Evolutionary conservation across 2,329 filamentous ascomycete genomes (phyloP), one percentile per base, ranked within the genome.

Genomic region (Phaeoacremonium minimum): DNA sequence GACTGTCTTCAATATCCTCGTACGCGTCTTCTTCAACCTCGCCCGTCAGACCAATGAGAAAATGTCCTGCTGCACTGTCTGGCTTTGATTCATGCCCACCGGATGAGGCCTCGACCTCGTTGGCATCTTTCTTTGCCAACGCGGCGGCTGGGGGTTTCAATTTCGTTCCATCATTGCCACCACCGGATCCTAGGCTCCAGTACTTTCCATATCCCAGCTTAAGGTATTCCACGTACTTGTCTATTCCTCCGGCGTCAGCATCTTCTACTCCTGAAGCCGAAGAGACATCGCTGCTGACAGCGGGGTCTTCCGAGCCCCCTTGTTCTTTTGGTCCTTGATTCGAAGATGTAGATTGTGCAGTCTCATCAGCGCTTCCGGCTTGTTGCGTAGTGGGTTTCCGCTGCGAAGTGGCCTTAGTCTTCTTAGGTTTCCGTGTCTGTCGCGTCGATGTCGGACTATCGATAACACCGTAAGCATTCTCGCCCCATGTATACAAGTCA

Each of bases 401-500:
- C 9, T 9, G n/a, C n/a, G n/a, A 26, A 9, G 9, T 26, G 9
- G 22, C n/a, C n/a, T 9, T n/a, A 9, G n/a, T n/a, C 22, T 26
- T 26, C 22, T 26, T 26, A 16, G 46, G 56, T 51, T 57, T 74
- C 45, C 56, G 62, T 29, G 64, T 60, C 32, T 72, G 69, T 19
- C 84, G 75, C 41, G 73, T 72, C 2, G 85, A 83, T 2, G 75
- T 77, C 12, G 88, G 85, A 46, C 87, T 89, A 22, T 94, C 85
- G 36, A 77, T 76, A 6, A 96, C 77, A 4, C 90, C 91, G 55
- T 95, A 97, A 3, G 91, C 82, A 51, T 85, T 75, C 35, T 87
- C 80, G 3, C 90, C 91, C 69, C 88, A 87, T 18, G 73, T 81
- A 58, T 93, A 95, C 3, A 96, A 72, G 51, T 87, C 85, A 57